These are phyloP conservation scores for Tuber aestivum DNA, from an alignment of 495 filamentous ascomycete genomes.

Conservation along the genomic window DNA sequence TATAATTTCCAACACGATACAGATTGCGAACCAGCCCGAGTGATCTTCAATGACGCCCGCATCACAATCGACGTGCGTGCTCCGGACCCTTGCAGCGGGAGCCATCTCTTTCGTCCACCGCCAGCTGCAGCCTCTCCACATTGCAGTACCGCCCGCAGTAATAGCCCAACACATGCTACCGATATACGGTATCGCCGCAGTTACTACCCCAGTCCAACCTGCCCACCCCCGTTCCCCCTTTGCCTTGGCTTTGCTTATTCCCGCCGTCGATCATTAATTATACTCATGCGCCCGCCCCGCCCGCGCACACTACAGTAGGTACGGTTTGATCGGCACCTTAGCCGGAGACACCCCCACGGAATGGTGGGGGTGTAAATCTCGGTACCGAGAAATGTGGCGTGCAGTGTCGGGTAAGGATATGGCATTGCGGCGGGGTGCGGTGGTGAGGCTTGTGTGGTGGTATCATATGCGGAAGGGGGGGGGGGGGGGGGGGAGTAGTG, in stretches of 20 bases:
- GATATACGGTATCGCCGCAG: not conserved
- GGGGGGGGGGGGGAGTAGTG: too few relatives aligned
- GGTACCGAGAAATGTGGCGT: not conserved
- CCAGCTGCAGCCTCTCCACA: not conserved
- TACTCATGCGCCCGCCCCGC: not conserved
- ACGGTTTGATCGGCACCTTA: not conserved
- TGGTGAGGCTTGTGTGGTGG: not conserved
- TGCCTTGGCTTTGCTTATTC: not conserved
- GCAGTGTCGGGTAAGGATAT: not conserved
- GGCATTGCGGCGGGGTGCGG: not conserved
- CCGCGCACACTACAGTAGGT: too few relatives aligned
- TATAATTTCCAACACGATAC: not conserved
- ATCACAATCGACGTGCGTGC: not conserved
- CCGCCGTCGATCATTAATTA: not conserved
- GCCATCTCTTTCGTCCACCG: not conserved
- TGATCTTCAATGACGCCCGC: not conserved
- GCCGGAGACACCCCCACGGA: not conserved
- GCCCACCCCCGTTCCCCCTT: not conserved
- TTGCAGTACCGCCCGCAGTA: not conserved
- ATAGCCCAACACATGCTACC: not conserved
- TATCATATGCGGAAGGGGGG: too few relatives aligned
- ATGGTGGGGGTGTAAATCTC: not conserved
- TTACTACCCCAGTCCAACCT: not conserved
- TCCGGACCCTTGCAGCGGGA: not conserved
- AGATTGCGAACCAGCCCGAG: not conserved